These are phyloP conservation scores for Termitomyces eurrhizus DNA, from an alignment of 768 basidiomycete species.

Conservation along the genomic window DNA sequence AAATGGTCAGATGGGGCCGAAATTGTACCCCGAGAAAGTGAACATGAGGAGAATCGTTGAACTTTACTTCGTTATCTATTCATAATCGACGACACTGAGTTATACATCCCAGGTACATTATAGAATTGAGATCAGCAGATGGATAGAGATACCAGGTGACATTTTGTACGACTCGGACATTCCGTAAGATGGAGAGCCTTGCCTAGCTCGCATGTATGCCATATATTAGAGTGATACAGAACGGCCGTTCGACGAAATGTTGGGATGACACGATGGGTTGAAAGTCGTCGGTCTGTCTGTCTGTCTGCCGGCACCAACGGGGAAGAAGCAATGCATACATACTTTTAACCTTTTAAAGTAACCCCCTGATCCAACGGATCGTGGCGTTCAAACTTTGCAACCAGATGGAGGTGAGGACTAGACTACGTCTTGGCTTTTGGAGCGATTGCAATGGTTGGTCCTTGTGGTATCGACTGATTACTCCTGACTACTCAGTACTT, in stretches of 20 bases:
- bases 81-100: neutral
- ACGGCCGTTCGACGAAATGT: neutral
- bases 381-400: neutral
- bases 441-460: neutral
- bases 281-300: neutral
- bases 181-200: neutral
- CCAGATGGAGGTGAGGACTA: neutral
- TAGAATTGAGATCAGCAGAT: neutral
- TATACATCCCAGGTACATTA: neutral
- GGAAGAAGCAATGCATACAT: neutral
- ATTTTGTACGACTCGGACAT: neutral
- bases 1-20: neutral
- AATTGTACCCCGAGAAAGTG: neutral
- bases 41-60: neutral
- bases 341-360: neutral
- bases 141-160: neutral
- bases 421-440: neutral
- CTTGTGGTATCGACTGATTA: neutral
- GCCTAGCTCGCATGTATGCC: neutral
- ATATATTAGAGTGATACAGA: neutral
- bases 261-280: neutral
- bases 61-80: neutral
- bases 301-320: neutral
- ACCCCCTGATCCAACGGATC: neutral
- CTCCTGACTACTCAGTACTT: neutral